These are phyloP conservation scores for Ochromonas danica DNA, from an alignment of 108 stramenopile species.

Conservation along the genomic window DNA sequence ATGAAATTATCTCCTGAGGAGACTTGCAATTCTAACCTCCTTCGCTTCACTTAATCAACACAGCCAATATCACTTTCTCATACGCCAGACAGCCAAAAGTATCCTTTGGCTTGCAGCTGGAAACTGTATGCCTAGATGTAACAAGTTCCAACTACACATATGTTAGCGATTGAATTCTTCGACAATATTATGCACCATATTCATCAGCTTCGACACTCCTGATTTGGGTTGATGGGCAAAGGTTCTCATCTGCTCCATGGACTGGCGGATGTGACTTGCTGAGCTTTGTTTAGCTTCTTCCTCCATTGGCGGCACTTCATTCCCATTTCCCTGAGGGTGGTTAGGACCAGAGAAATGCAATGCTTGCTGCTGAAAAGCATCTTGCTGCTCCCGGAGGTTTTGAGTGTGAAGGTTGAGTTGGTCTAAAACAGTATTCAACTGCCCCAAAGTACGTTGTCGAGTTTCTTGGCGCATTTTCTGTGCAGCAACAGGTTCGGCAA, in stretches of 20 bases:
- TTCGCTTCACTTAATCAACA: too few species aligned
- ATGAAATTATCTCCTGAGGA: too few species aligned
- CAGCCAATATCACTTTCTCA: too few species aligned
- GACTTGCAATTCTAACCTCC: too few species aligned
- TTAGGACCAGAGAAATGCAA: background rate
- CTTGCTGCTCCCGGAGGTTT: background rate
- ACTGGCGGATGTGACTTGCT: background rate
- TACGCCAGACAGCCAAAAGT: too few species aligned
- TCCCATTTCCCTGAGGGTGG: too few species aligned
- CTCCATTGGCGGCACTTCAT: too few species aligned
- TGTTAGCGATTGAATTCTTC: background rate
- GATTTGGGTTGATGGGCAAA: background rate
- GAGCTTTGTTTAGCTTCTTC: background rate
- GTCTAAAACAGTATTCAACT: slow-evolving; percentile 11
- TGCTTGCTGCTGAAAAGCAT: background rate
- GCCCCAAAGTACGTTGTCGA: background rate
- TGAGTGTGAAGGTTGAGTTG: background rate
- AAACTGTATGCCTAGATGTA: background rate
- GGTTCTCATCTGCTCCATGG: background rate
- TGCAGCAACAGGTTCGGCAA: background rate
- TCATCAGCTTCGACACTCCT: background rate
- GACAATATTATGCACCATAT: background rate
- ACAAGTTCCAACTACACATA: background rate
- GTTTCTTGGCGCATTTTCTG: background rate
- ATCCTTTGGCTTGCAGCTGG: background rate